Base-by-base conservation (phyloP, 164 flowering plant species). In the Vitis vinifera region DNA sequence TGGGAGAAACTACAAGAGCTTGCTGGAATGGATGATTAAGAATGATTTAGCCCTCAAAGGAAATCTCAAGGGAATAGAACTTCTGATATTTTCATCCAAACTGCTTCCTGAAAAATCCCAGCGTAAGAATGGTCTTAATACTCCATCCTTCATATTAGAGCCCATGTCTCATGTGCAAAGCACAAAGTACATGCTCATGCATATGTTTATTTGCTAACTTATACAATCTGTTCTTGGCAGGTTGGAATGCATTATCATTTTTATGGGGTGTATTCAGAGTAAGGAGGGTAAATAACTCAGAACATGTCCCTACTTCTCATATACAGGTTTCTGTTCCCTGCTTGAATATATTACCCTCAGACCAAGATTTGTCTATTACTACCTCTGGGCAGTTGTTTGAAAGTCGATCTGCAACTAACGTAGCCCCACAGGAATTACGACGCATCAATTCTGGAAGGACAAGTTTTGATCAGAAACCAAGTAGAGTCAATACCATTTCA, bases 201-300 rank as follows among this genome's bases (percentile, higher is more conserved):
- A 27, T 10, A 17, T 23, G 9, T 61, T 14, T 61, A 4, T n/a
- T 10, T 61, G 49, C 64, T 61, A 61, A 30, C 9, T 31, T 14
- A 31, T 31, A 7, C 16, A 61, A 53, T 66, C 15, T 53, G 27
- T 63, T 30, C 53, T 68, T 64, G 73, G 79, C 87, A 89, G 93
- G 87, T 71, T 89, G 93, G 93, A 89, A 89, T 80, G 78, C 68
- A 67, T 72, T 87, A 53, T 83, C 71, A 78, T 89, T 78, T 69
- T 69, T 89, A 5, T 89, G 93, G 93, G 93, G 89, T 58, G 89
- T 89, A 19, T 89, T 89, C 61, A 79, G 82, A 68, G 93, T 74
- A 66, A 81, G 77, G 73, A 81, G 62, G 58, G 73, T 27, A 17
- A 62, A 23, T 63, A 69, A 76, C 67, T 50, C 64, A 44, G 82